Evolutionary conservation across 176 grass and related monocot genomes (phyloP), one percentile per base, ranked within the genome.

Genomic region (Oryza rufipogon): DNA sequence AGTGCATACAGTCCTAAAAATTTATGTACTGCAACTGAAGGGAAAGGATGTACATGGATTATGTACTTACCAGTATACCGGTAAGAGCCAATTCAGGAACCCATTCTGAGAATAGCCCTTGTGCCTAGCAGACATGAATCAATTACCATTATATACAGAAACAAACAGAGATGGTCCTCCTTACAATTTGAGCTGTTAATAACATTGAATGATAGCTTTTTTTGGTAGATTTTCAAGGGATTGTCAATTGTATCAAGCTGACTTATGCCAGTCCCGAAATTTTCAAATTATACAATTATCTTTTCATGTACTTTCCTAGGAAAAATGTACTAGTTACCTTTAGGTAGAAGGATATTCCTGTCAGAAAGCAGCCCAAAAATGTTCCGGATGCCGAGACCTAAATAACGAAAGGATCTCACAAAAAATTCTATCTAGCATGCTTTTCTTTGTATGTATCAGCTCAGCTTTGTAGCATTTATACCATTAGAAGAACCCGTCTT

Each of bases 301-400:
- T 69, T 25, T n/a, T 4, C 11, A 72, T n/a, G 15, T 83, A 64
- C 39, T 41, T 41, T 41, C 7, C 23, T 48, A 68, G 54, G 3
- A 46, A 45, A 25, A 81, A 78, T 66, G 77, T 46, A 38, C 36
- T 6, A 78, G 14, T 85, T 86, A 90, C 93, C 93, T 95, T 91
- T 32, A 95, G 72, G 75, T 84, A 91, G 82, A 95, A 95, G 39
- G 93, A 95, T 85, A 91, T 45, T 61, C 88, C 93, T 1, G 90
- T 89, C 25, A 91, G 20, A 78, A 92, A 91, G 78, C 85, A 90
- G 22, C 94, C 94, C 70, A 91, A 71, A 33, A 91, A 93, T 80
- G 91, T 89, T 68, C 91, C 94, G 68, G 91, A 87, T 83, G 91
- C 91, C 6, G 94, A 96, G 54, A 93, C 89, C 91, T 93, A 79